Evolutionary conservation across 2,329 filamentous ascomycete species (phyloP), one percentile per base, ranked within the genome.

Genomic region (Endoconidiophora polonica): DNA sequence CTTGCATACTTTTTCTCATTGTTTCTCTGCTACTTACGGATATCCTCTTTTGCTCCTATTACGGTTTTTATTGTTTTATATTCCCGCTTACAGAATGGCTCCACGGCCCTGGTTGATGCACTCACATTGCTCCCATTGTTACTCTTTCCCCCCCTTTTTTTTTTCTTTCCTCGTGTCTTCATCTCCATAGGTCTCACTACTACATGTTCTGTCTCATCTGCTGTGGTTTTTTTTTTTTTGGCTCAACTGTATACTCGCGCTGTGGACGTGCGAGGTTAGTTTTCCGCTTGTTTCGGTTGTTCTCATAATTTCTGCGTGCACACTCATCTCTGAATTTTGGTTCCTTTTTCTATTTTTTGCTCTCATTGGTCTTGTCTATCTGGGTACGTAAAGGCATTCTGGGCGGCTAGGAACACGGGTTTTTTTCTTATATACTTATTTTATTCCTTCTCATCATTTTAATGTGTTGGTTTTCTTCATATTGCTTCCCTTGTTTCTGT

Each of bases 1-100:
- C 26, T 33, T 10, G 26, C 26, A 33, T 33, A 10, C 26, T 5
- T 12, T 44, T 5, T 37, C 10, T 20, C 24, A 26, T 20, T 18
- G 16, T 18, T 33, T 42, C 38, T 16, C 22, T 42, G 41, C 38
- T n/a, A n/a, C 46, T 26, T 41, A 49, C 41, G 47, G 26, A 37
- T 42, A 37, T 39, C 39, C 14, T 44, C 44, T 44, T 18, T 44
- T 38, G 29, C 44, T 38, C 24, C 29, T 43, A 23, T 44, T 44
- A 49, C 23, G 20, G 23, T 23, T 49, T 44, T 49, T 49, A 33
- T 33, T 33, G 26, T 18, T 39, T 46, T 22, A 26, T 37, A 22
- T 43, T 44, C 14, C 37, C 38, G 18, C 33, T 33, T 33, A 33
- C 26, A 33, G 26, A 33, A 33, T 33, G 26, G 26, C 26, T 33